Evolutionary conservation across 768 basidiomycete genomes (phyloP).

Genomic region (Lyophyllum decastes): DNA sequence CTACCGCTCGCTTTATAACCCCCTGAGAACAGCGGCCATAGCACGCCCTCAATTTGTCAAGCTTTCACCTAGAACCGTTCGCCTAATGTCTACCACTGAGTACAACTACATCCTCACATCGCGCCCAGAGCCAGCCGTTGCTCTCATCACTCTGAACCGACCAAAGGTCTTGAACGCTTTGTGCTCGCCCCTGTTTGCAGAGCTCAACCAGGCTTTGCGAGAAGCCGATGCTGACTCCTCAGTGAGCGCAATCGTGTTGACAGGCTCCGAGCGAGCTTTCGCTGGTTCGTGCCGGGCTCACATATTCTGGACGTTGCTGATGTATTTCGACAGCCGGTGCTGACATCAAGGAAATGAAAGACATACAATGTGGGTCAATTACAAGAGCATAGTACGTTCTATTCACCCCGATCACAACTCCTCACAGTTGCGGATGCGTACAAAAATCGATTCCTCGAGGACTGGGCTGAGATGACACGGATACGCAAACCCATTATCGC

Average conservation of each 20-base stretch:
- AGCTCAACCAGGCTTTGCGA: slow-evolving; percentile 77
- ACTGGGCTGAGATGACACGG: slow-evolving; percentile 74
- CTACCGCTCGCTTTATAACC: slow-evolving; percentile 20
- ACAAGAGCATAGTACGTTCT: neutral
- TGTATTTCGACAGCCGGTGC: slow-evolving; percentile 69
- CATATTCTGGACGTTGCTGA: neutral
- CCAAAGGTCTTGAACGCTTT: slow-evolving; percentile 92
- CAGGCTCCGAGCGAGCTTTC: slow-evolving; percentile 91
- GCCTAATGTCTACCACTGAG: slow-evolving; percentile 50
- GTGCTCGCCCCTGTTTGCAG: slow-evolving; percentile 73
- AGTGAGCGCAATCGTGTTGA: slow-evolving; percentile 86
- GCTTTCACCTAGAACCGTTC: slow-evolving; percentile 21
- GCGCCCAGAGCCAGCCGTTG: slow-evolving; percentile 64
- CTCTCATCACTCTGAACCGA: slow-evolving; percentile 86
- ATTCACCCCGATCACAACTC: neutral
- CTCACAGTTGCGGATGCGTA: slow-evolving; percentile 80
- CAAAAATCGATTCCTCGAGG: slow-evolving; percentile 79
- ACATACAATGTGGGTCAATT: slow-evolving; percentile 74
- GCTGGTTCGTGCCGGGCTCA: slow-evolving; percentile 64
- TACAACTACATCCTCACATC: slow-evolving; percentile 73
- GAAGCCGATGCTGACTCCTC: slow-evolving; percentile 70
- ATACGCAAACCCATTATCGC: slow-evolving; percentile 94
- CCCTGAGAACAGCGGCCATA: slow-evolving; percentile 10
- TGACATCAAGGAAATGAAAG: slow-evolving; percentile 99
- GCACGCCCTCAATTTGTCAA: slow-evolving; percentile 12